These are phyloP conservation scores for Cryphonectria carpinicola DNA, from an alignment of 2,329 filamentous ascomycete species.

Conservation along the genomic window DNA sequence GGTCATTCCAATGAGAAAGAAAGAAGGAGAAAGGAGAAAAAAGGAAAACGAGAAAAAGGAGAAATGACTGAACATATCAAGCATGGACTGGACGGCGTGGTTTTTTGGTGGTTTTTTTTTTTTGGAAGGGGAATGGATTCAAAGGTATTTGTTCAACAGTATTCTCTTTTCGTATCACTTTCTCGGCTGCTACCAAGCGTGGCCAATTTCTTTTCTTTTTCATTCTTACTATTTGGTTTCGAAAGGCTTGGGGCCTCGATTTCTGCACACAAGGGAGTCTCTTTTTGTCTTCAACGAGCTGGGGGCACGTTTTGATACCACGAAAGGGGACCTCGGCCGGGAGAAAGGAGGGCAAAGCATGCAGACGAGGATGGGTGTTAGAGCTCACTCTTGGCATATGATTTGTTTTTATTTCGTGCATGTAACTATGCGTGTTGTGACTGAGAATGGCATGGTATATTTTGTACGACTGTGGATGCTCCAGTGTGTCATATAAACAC, in stretches of 20 bases:
- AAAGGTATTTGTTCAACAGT: not conserved
- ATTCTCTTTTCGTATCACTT: not conserved
- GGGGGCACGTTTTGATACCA: not conserved
- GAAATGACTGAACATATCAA: not conserved
- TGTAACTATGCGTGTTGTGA: not conserved
- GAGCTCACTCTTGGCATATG: not conserved
- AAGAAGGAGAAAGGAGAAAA: not conserved
- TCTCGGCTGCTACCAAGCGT: not conserved
- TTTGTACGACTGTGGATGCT: too few relatives aligned
- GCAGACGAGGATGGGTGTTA: not conserved
- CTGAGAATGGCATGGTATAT: not conserved
- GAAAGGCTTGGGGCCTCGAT: not conserved
- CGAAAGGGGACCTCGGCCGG: not conserved
- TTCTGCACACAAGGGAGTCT: not conserved
- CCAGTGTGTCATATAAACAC: not conserved
- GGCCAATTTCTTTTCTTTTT: not conserved
- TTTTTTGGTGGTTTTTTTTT: too few relatives aligned
- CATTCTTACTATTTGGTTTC: not conserved
- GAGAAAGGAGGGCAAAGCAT: not conserved
- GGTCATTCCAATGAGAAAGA: conserved; percentile 19
- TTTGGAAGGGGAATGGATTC: not conserved
- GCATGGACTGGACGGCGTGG: not conserved
- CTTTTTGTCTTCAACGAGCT: not conserved
- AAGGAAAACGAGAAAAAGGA: not conserved
- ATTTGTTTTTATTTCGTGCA: not conserved